A percentile compares a stretch with the other conserved stretches of the same genome.
Conservation (phyloP, 2,329 filamentous ascomycete species). For the Dactylellina parvicollis region DNA sequence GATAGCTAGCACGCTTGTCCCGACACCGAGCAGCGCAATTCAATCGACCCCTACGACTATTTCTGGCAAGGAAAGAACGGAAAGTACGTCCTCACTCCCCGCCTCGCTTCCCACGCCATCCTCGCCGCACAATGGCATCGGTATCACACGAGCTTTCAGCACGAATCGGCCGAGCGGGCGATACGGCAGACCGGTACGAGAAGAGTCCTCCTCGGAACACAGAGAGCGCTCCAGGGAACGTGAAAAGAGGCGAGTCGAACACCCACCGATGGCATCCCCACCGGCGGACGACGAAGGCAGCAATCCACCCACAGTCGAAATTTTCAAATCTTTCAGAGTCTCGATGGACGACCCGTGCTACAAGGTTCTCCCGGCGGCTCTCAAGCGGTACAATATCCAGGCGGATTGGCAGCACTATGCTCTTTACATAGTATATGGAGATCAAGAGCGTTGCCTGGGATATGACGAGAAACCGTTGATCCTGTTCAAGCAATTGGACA, state of each 20-base stretch:
- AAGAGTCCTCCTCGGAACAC: conserved; percentile 20
- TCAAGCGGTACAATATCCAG: conserved; percentile 98
- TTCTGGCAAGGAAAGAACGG: conserved; percentile 29
- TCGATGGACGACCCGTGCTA: conserved; percentile 98
- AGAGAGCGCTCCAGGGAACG: conserved; percentile 45
- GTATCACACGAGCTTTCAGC: conserved; percentile 32
- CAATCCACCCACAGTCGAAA: conserved; percentile 74
- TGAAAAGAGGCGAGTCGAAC: conserved; percentile 1
- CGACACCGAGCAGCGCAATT: conserved; percentile 37
- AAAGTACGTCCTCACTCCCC: conserved; percentile 18
- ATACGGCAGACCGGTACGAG: conserved; percentile 35
- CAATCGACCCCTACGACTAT: conserved; percentile 44
- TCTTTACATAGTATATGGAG: conserved; percentile 97
- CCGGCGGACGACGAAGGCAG: conserved; percentile 47
- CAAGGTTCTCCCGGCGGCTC: conserved; percentile 92
- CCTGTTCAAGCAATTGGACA: conserved; percentile 95
- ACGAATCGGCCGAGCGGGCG: conserved; percentile 43
- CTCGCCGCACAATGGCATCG: conserved; percentile 36
- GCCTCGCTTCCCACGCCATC: conserved; percentile 21
- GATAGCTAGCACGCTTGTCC: conserved; percentile 49
- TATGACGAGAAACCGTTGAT: conserved; percentile 94
- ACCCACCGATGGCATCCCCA: conserved; percentile 35
- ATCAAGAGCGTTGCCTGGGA: conserved; percentile 91
- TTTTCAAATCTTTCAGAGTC: conserved; percentile 98
- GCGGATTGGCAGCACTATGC: conserved; percentile 98